Evolutionary conservation across 495 filamentous ascomycete species (phyloP).

Genomic region (Acidomyces sp.): DNA sequence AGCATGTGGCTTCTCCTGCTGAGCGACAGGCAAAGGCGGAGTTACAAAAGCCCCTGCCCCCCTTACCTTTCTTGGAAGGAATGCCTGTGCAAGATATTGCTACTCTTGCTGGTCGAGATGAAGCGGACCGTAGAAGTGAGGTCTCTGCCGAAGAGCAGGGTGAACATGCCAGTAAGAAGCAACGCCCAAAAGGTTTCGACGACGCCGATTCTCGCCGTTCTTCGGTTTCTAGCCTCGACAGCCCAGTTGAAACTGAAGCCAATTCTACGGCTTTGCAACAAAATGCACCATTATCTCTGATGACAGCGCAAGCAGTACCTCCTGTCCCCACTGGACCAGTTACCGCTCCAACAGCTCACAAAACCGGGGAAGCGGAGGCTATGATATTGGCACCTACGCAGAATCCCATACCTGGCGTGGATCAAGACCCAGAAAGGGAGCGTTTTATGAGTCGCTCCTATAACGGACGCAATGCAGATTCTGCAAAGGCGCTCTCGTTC

Average conservation of each 20-base stretch:
- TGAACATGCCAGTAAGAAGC: background rate
- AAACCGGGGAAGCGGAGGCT: background rate
- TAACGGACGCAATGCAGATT: background rate
- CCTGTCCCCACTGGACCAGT: background rate
- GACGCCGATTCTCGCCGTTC: background rate
- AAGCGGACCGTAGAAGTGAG: background rate
- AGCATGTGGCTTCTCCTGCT: no score
- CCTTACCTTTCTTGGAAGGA: no score
- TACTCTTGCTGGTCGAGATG: background rate
- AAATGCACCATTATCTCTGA: no score
- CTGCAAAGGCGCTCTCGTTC: conserved; percentile 2
- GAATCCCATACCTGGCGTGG: no score
- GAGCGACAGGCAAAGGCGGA: no score
- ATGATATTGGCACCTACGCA: background rate
- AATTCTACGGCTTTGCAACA: no score
- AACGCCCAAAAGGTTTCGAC: background rate
- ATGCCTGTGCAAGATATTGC: no score
- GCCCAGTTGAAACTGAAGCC: no score
- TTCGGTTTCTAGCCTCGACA: conserved; percentile 13
- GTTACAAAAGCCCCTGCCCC: no score
- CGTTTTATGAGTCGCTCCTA: conserved; percentile 11
- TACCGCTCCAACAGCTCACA: background rate
- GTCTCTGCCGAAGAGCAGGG: conserved; percentile 7
- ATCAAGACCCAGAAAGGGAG: background rate
- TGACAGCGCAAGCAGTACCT: background rate